Conservation (phyloP, 2,329 filamentous ascomycete species). For the Coniochaeta sp. region DNA sequence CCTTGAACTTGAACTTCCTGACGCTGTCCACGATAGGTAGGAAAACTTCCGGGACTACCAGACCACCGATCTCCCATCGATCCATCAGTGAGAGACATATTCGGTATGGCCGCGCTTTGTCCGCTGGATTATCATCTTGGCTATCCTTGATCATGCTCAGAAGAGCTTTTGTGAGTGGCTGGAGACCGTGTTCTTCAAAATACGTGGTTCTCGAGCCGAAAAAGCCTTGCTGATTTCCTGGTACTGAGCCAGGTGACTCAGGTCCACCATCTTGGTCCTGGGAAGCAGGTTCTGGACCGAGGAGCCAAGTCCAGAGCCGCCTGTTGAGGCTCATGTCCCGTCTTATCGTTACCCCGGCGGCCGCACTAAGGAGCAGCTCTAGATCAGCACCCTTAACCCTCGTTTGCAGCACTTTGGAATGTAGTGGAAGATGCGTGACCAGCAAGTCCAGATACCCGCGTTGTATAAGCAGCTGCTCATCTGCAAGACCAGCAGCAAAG, state of each 20-base stretch:
- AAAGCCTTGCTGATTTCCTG: conserved; percentile 34
- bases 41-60: conserved; percentile 84
- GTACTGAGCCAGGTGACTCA: conserved; percentile 35
- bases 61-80: conserved; percentile 90
- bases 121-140: conserved; percentile 43
- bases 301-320: conserved; percentile 90
- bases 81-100: conserved; percentile 97
- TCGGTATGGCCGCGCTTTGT: conserved; percentile 77
- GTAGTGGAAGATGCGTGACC: conserved; percentile 80
- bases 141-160: conserved; percentile 64
- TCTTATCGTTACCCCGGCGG: conserved; percentile 77
- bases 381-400: conserved; percentile 68
- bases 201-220: conserved; percentile 63
- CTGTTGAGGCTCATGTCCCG: conserved; percentile 96
- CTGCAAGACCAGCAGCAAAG: conserved; percentile 81
- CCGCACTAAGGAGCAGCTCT: conserved; percentile 72
- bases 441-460: conserved; percentile 89
- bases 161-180: conserved; percentile 65
- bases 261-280: conserved; percentile 38
- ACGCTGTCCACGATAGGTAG: conserved; percentile 78
- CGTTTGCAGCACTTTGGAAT: conserved; percentile 72
- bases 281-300: conserved; percentile 63
- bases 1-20: conserved; percentile 60
- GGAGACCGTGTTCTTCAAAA: conserved; percentile 73
- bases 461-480: conserved; percentile 86